Conservation (phyloP, 768 basidiomycete genomes). For the Termitomyces sp. region DNA sequence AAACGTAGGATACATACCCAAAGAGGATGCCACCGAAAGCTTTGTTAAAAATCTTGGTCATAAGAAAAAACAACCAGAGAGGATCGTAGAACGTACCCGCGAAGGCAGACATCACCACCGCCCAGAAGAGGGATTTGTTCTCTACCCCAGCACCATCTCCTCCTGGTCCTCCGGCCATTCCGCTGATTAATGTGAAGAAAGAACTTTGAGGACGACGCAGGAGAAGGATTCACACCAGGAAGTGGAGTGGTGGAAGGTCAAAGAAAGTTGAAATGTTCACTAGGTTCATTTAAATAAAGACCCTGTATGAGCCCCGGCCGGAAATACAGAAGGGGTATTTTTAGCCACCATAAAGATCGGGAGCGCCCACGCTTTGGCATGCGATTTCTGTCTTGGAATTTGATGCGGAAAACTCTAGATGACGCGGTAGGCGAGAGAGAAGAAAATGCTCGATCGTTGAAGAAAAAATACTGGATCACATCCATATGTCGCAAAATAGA, state of each 20-base stretch:
- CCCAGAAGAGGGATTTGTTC: constrained; percentile 25
- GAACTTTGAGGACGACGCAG: not conserved
- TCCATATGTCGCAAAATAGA: not conserved
- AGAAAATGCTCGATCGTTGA: not conserved
- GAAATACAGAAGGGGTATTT: not conserved
- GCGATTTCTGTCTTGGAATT: not conserved
- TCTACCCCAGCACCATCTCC: constrained; percentile 24
- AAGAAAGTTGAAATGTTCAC: not conserved
- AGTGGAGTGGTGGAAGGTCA: constrained; percentile 4
- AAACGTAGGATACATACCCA: constrained; percentile 18
- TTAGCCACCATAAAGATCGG: not conserved
- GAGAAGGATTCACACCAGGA: not conserved
- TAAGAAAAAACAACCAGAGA: not conserved
- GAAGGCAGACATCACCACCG: constrained; percentile 32
- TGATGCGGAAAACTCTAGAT: not conserved
- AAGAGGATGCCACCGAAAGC: constrained; percentile 46
- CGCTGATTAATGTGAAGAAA: not conserved
- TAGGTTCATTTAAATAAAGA: not conserved
- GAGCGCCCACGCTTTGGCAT: not conserved
- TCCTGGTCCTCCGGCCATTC: constrained; percentile 27
- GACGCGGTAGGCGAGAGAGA: not conserved
- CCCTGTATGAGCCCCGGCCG: constrained; percentile 4
- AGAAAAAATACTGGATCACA: not conserved
- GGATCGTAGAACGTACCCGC: constrained; percentile 23
- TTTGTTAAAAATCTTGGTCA: not conserved